phyloP scores from a whole-genome alignment of 1,284 basidiomycete species.

The Prillingera fragicola region DNA sequence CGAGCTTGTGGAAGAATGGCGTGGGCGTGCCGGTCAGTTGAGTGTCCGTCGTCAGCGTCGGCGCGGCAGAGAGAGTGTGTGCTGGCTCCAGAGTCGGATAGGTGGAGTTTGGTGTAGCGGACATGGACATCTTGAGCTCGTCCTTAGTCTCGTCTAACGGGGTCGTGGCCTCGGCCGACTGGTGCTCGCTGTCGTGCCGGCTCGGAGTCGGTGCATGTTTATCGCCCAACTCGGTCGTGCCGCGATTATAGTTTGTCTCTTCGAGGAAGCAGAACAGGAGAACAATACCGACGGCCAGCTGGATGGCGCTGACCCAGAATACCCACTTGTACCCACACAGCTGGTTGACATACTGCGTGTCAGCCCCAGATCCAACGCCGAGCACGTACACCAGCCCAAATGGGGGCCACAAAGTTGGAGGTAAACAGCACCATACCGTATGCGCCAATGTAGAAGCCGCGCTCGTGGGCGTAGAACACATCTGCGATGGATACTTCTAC shows the following conservation, averaged over 20 bases:
- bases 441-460: slow-evolving; percentile 22
- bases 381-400: slow-evolving; percentile 14
- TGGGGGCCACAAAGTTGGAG: slow-evolving; percentile 13
- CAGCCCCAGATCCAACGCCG: not conserved
- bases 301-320: slow-evolving; percentile 17
- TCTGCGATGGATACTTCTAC: slow-evolving; percentile 13
- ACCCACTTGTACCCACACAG: slow-evolving; percentile 21
- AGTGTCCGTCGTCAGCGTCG: not conserved
- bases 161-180: not conserved
- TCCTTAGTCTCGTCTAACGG: not conserved
- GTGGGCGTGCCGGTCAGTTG: slow-evolving; percentile 6
- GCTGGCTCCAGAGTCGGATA: no score
- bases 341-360: slow-evolving; percentile 15
- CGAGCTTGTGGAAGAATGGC: slow-evolving; percentile 5
- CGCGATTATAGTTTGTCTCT: slow-evolving; percentile 25
- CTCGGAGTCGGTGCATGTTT: slow-evolving; percentile 2
- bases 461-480: slow-evolving; percentile 23
- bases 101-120: no score
- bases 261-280: slow-evolving; percentile 21
- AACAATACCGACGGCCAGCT: slow-evolving; percentile 7
- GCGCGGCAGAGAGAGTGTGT: not conserved
- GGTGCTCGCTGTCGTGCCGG: not conserved
- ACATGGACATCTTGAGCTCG: not conserved
- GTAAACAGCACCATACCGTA: slow-evolving; percentile 17
- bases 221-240: slow-evolving; percentile 14